Base-by-base conservation (phyloP, 768 basidiomycete species). In the Hypholoma sublateritium region DNA sequence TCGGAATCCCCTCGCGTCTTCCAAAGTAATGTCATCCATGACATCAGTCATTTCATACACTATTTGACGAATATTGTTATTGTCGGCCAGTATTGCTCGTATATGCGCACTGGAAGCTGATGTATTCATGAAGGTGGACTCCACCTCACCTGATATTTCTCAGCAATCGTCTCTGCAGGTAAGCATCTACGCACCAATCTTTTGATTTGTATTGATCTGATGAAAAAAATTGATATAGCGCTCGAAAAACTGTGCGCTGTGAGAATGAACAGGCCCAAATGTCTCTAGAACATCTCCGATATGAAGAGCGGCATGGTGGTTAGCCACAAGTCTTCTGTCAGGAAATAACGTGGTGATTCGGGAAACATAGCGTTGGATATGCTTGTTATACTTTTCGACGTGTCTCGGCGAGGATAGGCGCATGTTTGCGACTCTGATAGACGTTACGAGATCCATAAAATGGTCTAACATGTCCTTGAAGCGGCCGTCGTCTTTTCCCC, bases 371-470 rank as follows among this genome's bases (percentile, higher is more conserved):
- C 39, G 39, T 4, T 42, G 39, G 9, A 42, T 42, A 7, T 42
- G 39, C 39, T 42, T 4, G 6, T 42, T 42, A 42, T 42, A 42
- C 19, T 42, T 42, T 19, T 16, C 16, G 6, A 42, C 6, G 1
- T 42, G 39, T 12, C 16, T 19, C 14, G 39, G 39, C 19, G 39
- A 42, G 39, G 39, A 42, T 4, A 42, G 2, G 14, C 39, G 39
- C 36, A 16, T 49, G 41, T 55, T 62, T 56, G 64, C 71, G 49
- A 70, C 43, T 6, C 45, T 13, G 13, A 74, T 61, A 13, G 71
- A 72, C 4, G 57, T 63, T 1, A 69, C 72, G 0, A 74, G 60
- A 41, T 70, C 61, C 62, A 75, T 63, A 17, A 68, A 72, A 25
- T 67, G 62, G 8, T 62, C 56, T 1, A 68, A 61, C 46, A 67